Percentiles rank a stretch among this genome's conserved stretches.
Conservation (phyloP, 176 grass and related monocot species). For the Alloteropsis semialata region DNA sequence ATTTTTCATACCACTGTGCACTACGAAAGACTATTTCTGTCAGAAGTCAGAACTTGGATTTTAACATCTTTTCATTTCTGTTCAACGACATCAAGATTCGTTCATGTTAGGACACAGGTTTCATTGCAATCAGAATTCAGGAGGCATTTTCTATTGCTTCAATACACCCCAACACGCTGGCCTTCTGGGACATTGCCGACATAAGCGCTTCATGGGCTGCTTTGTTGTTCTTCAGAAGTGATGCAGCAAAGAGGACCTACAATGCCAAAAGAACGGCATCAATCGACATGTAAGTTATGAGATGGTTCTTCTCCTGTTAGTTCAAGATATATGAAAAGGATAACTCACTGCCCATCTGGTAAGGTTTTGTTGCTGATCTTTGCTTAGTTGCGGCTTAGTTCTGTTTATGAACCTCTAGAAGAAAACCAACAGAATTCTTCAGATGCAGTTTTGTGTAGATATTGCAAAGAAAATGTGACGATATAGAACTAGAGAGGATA, state of each 20-base stretch:
- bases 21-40: not conserved
- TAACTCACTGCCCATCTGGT: slow-evolving; percentile 95
- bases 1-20: not conserved
- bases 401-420: slow-evolving; percentile 85
- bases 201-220: slow-evolving; percentile 67
- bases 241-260: slow-evolving; percentile 72
- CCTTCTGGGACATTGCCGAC: slow-evolving; percentile 77
- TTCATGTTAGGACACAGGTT: not conserved
- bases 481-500: not conserved
- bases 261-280: not conserved
- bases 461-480: not conserved
- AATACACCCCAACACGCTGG: slow-evolving; percentile 73
- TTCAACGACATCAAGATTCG: not conserved
- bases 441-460: not conserved
- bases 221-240: slow-evolving; percentile 91
- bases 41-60: not conserved
- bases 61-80: not conserved
- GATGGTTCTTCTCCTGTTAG: not conserved
- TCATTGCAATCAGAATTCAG: slow-evolving; percentile 49
- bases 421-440: not conserved
- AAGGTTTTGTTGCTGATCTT: slow-evolving; percentile 92
- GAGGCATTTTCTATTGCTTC: slow-evolving; percentile 79
- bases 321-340: not conserved
- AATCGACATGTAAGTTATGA: not conserved
- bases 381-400: slow-evolving; percentile 62